phyloP scores from a whole-genome alignment of 352 stramenopile genomes.

The Phytophthora sp. region DNA sequence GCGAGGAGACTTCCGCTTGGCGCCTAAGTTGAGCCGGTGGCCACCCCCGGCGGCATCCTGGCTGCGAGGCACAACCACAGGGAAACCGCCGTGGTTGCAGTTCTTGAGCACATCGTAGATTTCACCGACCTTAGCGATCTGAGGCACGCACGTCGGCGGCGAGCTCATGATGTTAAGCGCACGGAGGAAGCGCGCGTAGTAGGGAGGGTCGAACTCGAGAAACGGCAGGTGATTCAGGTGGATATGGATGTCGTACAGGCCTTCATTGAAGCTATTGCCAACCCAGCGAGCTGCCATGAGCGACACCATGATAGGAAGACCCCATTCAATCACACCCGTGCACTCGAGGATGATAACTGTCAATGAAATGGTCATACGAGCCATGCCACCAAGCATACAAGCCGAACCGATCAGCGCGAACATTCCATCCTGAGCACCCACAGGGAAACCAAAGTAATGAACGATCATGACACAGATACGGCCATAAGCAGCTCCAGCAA shows the following conservation, averaged over 20 bases:
- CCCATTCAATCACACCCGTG: slow-evolving; percentile 98
- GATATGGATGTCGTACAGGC: slow-evolving; percentile 99
- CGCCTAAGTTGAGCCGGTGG: slow-evolving; percentile 20
- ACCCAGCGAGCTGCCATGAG: slow-evolving; percentile 97
- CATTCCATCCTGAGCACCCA: slow-evolving; percentile 88
- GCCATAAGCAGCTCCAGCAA: slow-evolving; percentile 95
- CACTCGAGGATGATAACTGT: slow-evolving; percentile 99
- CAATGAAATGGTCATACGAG: slow-evolving; percentile 98
- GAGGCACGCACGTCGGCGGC: slow-evolving; percentile 59
- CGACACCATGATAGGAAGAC: slow-evolving; percentile 98
- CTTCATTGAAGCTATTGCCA: slow-evolving; percentile 98
- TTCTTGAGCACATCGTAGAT: slow-evolving; percentile 81
- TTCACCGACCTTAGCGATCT: slow-evolving; percentile 80
- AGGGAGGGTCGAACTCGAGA: slow-evolving; percentile 95
- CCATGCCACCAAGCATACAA: slow-evolving; percentile 96
- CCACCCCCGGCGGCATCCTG: slow-evolving; percentile 48
- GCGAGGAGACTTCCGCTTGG: slow-evolving; percentile 45
- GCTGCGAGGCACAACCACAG: slow-evolving; percentile 64
- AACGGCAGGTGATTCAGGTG: slow-evolving; percentile 97
- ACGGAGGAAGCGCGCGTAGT: slow-evolving; percentile 78
- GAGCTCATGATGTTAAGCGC: slow-evolving; percentile 82
- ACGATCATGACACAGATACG: slow-evolving; percentile 76
- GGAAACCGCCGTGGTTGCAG: slow-evolving; percentile 77
- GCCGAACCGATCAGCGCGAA: slow-evolving; percentile 97
- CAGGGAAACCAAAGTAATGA: slow-evolving; percentile 64